phyloP scores from a whole-genome alignment of 2,329 filamentous ascomycete genomes.

The Penicillium brevicompactum region DNA sequence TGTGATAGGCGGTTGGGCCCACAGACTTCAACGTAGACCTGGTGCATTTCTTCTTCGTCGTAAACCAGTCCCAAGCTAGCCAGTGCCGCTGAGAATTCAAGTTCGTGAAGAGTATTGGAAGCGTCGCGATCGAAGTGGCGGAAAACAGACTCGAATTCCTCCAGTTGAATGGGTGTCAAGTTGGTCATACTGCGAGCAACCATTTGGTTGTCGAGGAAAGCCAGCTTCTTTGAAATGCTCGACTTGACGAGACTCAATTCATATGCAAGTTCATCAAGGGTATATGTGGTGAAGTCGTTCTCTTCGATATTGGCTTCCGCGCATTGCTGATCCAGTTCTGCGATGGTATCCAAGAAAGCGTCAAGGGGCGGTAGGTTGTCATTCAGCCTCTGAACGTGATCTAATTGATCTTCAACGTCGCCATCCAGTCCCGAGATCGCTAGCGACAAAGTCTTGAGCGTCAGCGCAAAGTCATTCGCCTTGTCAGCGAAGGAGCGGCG shows the following conservation, averaged over 20 bases:
- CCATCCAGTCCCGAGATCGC: slow-evolving; percentile 97
- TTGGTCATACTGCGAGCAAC: slow-evolving; percentile 99
- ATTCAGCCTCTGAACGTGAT: slow-evolving; percentile 82
- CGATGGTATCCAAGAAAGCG: slow-evolving; percentile 85
- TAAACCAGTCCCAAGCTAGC: slow-evolving; percentile 96
- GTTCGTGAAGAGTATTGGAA: slow-evolving; percentile 84
- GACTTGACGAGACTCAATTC: slow-evolving; percentile 89
- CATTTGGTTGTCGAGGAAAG: slow-evolving; percentile 97
- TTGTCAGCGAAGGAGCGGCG: slow-evolving; percentile 95
- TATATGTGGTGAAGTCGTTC: slow-evolving; percentile 99
- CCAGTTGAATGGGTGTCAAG: slow-evolving; percentile 93
- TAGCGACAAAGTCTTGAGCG: slow-evolving; percentile 89
- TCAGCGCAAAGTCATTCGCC: slow-evolving; percentile 95
- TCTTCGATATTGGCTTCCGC: slow-evolving; percentile 97
- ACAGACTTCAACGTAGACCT: slow-evolving; percentile 87
- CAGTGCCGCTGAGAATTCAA: slow-evolving; percentile 93
- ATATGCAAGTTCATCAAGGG: slow-evolving; percentile 93
- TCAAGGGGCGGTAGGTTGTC: slow-evolving; percentile 88
- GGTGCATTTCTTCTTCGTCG: slow-evolving; percentile 97
- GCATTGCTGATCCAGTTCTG: slow-evolving; percentile 82
- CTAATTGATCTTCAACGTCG: slow-evolving; percentile 90
- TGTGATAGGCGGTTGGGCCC: slow-evolving; percentile 59
- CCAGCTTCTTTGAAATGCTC: slow-evolving; percentile 92
- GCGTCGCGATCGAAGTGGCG: slow-evolving; percentile 95
- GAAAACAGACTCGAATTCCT: slow-evolving; percentile 98